These are phyloP conservation scores for Leptographium procerum DNA, from an alignment of 2,329 filamentous ascomycete species.

Conservation along the genomic window DNA sequence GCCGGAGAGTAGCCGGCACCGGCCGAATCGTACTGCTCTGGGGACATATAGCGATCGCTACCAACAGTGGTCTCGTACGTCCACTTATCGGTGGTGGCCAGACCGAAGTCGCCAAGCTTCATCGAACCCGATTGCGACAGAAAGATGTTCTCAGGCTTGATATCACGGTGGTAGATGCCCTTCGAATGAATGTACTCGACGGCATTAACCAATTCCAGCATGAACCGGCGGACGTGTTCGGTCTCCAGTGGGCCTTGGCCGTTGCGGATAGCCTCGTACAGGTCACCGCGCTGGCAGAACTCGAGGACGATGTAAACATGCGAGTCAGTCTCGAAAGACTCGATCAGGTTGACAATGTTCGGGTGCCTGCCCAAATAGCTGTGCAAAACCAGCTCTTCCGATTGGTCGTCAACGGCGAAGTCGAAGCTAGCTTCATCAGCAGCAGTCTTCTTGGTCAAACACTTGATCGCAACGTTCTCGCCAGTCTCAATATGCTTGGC, in stretches of 20 bases:
- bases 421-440: constrained; percentile 47
- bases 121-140: constrained; percentile 73
- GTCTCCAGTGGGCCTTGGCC: constrained; percentile 85
- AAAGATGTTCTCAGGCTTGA: constrained; percentile 99
- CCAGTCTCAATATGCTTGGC: constrained; percentile 69
- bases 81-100: constrained; percentile 83
- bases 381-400: constrained; percentile 72
- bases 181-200: constrained; percentile 84
- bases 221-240: constrained; percentile 92
- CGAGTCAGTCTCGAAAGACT: constrained; percentile 83
- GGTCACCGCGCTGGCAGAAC: constrained; percentile 87
- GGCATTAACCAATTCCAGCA: constrained; percentile 85
- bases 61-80: constrained; percentile 88
- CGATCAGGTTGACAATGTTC: constrained; percentile 86
- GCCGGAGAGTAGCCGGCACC: constrained; percentile 83
- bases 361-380: constrained; percentile 66
- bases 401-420: constrained; percentile 69
- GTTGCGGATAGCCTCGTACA: constrained; percentile 92
- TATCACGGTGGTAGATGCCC: constrained; percentile 91
- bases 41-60: constrained; percentile 98
- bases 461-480: constrained; percentile 87
- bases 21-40: constrained; percentile 89
- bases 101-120: constrained; percentile 94
- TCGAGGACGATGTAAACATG: constrained; percentile 91
- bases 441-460: constrained; percentile 71